Evolutionary conservation across 495 filamentous ascomycete genomes (phyloP).

Genomic region (Xylaria flabelliformis): DNA sequence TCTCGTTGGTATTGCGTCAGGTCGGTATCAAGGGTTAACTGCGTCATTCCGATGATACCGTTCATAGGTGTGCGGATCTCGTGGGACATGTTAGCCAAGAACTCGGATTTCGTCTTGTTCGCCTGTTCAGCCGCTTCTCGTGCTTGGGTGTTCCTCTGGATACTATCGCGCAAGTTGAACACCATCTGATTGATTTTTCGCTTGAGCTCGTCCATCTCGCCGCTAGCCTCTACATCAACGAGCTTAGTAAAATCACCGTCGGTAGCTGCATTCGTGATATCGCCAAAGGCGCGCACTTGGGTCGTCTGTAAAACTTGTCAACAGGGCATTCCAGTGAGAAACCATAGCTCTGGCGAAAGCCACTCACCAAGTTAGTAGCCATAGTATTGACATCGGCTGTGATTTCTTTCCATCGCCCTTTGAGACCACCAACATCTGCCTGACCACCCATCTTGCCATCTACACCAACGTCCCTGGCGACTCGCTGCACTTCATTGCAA

Average conservation of each 20-base stretch:
- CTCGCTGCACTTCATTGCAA: conserved; percentile 94
- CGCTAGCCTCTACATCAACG: conserved; percentile 97
- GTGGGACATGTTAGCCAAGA: conserved; percentile 99
- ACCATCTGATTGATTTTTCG: conserved; percentile 99
- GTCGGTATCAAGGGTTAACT: conserved; percentile 94
- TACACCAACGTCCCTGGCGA: conserved; percentile 95
- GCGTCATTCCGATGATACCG: conserved; percentile 91
- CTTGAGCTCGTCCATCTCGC: conserved; percentile 99
- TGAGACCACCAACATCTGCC: conserved; percentile 91
- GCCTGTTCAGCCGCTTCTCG: conserved; percentile 96
- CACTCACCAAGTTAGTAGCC: conserved; percentile 82
- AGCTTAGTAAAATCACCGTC: conserved; percentile 96
- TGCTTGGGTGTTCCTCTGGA: conserved; percentile 95
- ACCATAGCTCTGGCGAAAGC: neutral
- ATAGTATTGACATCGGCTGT: conserved; percentile 98
- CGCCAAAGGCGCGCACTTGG: conserved; percentile 96
- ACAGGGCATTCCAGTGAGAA: neutral
- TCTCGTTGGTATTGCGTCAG: conserved; percentile 94
- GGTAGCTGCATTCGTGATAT: conserved; percentile 95
- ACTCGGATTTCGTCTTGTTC: conserved; percentile 98
- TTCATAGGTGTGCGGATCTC: conserved; percentile 97
- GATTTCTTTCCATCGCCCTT: conserved; percentile 97
- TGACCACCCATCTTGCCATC: conserved; percentile 99
- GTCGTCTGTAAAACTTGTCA: conserved; percentile 64
- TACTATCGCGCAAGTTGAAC: conserved; percentile 91